Base-by-base conservation (phyloP, 176 grass and related monocot genomes). In the Chloris gayana region DNA sequence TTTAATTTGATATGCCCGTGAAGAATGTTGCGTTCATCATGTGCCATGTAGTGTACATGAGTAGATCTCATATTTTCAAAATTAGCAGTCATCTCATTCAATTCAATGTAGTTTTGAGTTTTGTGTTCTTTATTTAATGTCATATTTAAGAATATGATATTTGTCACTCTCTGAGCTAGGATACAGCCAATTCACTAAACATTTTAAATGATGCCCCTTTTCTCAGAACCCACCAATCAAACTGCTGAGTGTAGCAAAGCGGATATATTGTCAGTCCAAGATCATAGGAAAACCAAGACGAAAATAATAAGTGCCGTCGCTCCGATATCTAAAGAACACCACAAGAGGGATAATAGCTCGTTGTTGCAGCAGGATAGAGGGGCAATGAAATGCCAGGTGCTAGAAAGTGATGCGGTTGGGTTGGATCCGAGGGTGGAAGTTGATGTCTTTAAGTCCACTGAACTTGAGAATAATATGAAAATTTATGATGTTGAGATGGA, bases 401-500 rank as follows among this genome's bases (percentile, higher is more conserved):
- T 39, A 80, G 76, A 56, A 21, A 66, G 46, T 64, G 65, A 88
- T 69, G 50, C 26, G 83, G 42, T 74, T 80, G 70, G 38, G 56
- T 75, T 87, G 60, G 81, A 87, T 76, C 22, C 56, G 76, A 85
- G 57, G 74, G 31, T 41, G 25, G 74, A 54, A 32, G 34, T 21
- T 42, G 38, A 21, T 86, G 85, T 80, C 69, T 57, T 67, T 79
- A 51, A 88, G 31, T 75, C 29, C 47, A 49, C 50, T 30, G 84
- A 72, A 70, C 60, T 67, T 74, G 62, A 81, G 32, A 82, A 75
- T 64, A 37, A 37, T 33, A 76, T 64, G 59, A 37, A 85, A 72
- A 29, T 98, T 54, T 91, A 89, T 78, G 90, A 94, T 39, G 88
- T 94, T 57, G 81, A 98, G 68, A 46, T 98, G 84, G 57, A 84